Evolutionary conservation across 2,329 filamentous ascomycete species (phyloP), one percentile per base, ranked within the genome.

Genomic region (Bimuria novae-zelandiae): DNA sequence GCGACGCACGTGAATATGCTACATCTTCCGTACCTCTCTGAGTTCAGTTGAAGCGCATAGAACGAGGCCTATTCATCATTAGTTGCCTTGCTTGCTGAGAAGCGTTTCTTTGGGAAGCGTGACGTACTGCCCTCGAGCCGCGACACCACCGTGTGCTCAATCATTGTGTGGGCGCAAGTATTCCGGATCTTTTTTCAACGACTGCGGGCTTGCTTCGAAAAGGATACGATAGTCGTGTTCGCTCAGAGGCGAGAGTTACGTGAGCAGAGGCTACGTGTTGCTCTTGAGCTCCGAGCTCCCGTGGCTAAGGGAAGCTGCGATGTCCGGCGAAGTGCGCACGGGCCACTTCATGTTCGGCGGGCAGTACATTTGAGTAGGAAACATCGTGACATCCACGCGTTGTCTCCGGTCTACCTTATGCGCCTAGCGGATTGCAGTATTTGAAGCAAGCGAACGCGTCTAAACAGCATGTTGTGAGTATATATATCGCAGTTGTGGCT

Each of bases 31-130:
- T 69, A 88, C 86, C 78, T 89, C 85, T 69, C 91, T 89, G 73
- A 97, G 92, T 76, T 97, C 94, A 67, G 96, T 90, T 2, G 92
- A 96, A 55, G 93, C 93, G 71, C 92, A 93, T 63, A 99, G 85
- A 82, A 96, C 92, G 62, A 97, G 85, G 82, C 93, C 92, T 96
- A 49, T 25, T 4, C 7, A 27, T 11, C 50, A 57, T 72, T 52
- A 73, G 66, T 49, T 23, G 48, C 19, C 12, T 37, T n/a, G 8
- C 11, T 23, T 22, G n/a, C 7, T 37, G 32, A 4, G 16, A 10
- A 17, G 17, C 40, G 53, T 51, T 47, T 43, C 56, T 32, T 35
- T n/a, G n/a, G 29, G 29, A 43, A 39, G 45, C 44, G 37, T 32
- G 48, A 51, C 57, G 55, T 42, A 94, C 92, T 93, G 78, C 97